These are phyloP conservation scores for Rhodotorula babjevae DNA, from an alignment of 768 basidiomycete species.

Conservation along the genomic window DNA sequence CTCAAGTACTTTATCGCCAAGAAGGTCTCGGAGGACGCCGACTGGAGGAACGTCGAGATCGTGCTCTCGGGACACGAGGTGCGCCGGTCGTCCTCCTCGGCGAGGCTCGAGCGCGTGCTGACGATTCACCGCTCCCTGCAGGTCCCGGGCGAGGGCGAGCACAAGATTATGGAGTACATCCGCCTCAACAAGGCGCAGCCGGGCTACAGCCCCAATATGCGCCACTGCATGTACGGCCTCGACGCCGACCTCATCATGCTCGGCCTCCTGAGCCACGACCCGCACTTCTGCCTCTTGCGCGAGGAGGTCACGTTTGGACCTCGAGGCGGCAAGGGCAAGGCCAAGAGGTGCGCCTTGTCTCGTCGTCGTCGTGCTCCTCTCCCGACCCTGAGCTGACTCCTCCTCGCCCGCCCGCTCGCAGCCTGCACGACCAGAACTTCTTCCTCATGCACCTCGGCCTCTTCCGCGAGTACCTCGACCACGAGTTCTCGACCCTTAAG, in stretches of 20 bases:
- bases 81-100: conserved; percentile 15
- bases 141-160: conserved; percentile 95
- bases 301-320: conserved; percentile 99
- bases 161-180: conserved; percentile 99
- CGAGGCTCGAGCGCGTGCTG: no score
- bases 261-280: conserved; percentile 92
- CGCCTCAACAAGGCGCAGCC: conserved; percentile 88
- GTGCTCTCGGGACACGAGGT: conserved; percentile 93
- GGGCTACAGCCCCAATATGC: conserved; percentile 90
- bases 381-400: not conserved
- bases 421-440: conserved; percentile 77
- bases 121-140: no score
- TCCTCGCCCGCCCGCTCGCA: conserved; percentile 33
- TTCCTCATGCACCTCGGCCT: conserved; percentile 90
- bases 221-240: conserved; percentile 96
- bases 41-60: conserved; percentile 87
- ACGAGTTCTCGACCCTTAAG: conserved; percentile 69
- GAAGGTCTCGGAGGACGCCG: conserved; percentile 93
- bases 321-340: conserved; percentile 62
- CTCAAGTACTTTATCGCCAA: conserved; percentile 95
- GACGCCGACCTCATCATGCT: conserved; percentile 99
- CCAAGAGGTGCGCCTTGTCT: conserved; percentile 21
- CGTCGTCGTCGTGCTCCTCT: no score
- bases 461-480: conserved; percentile 92
- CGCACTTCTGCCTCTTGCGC: conserved; percentile 92